phyloP scores from a whole-genome alignment of 176 grass and related monocot genomes.

The Avena eriantha region DNA sequence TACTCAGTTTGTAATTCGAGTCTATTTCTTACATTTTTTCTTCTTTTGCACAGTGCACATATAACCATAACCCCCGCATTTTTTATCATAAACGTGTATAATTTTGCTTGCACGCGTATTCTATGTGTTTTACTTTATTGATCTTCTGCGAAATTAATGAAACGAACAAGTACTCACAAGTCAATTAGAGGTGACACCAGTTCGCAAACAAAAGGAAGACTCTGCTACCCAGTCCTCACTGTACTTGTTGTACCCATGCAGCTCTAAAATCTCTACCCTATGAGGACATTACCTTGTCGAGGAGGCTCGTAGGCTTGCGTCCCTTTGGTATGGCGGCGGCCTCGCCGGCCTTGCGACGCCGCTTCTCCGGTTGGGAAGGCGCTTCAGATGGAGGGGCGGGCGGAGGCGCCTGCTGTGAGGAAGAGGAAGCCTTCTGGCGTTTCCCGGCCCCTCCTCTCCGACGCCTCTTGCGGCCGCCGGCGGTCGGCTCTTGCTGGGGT shows the following conservation, averaged over 20 bases:
- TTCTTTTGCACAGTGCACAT: neutral
- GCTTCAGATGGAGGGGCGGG: constrained; percentile 7
- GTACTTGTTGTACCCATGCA: constrained; percentile 2
- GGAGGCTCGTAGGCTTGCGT: constrained; percentile 49
- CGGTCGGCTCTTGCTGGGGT: constrained; percentile 19
- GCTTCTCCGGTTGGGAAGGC: constrained; percentile 38
- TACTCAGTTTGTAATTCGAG: neutral
- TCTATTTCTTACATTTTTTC: neutral
- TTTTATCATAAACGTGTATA: neutral
- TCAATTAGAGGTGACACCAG: neutral
- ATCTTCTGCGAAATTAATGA: neutral
- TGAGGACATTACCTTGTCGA: constrained; percentile 59
- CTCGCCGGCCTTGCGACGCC: constrained; percentile 39
- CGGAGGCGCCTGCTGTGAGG: neutral
- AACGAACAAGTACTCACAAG: neutral
- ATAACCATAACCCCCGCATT: neutral
- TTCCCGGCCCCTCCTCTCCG: constrained; percentile 48
- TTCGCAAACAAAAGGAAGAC: neutral
- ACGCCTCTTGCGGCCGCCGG: constrained; percentile 37
- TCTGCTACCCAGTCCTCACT: neutral
- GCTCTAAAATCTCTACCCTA: neutral
- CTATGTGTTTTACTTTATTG: neutral
- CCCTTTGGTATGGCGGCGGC: constrained; percentile 23
- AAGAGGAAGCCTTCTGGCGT: constrained; percentile 37
- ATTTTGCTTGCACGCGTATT: neutral